Evolutionary conservation across 1,139 yeast species (phyloP), one percentile per base, ranked within the genome.

Genomic region (Spathaspora jeffriesii): DNA sequence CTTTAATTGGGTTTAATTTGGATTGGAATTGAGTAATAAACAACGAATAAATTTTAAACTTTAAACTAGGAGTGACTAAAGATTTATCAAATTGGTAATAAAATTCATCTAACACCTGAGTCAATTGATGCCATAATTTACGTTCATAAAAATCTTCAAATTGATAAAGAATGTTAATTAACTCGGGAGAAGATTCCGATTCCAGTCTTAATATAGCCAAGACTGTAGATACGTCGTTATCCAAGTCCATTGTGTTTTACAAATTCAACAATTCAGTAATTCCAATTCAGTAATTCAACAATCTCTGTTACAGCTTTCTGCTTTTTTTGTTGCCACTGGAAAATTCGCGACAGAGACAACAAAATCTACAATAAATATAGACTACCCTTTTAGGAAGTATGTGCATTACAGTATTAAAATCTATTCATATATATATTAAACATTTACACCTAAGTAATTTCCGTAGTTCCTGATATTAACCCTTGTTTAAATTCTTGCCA

Each of bases 81-180:
- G 78, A 48, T 58, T 60, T 43, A 67, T 70, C 65, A 38, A 43
- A 50, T 9, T 48, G 14, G 39, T 52, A 49, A 45, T 84, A 89
- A 56, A 88, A 79, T 51, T 78, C 79, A 44, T 79, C 79, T 51
- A 93, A 73, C 14, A 82, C 69, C 51, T 81, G 79, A 2, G 97
- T 89, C 62, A 93, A 79, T 70, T 89, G 96, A 61, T 75, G 81
- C 84, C 84, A 81, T 59, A 81, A 76, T 73, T 89, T 90, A 58
- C 96, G 79, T 63, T 92, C 97, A 70, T 90, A 88, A 53, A 76
- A 76, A 59, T 91, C 97, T 62, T 92, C 98, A 63, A 93, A 80
- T 48, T 85, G 83, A 61, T 84, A 85, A 57, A 88, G 80, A 40
- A 82, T 69, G 38, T 83, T 79, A n/a, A 81, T 77, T 40, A 82